Evolutionary conservation across 768 basidiomycete genomes (phyloP), one percentile per base, ranked within the genome.

Genomic region (Collybia nuda): DNA sequence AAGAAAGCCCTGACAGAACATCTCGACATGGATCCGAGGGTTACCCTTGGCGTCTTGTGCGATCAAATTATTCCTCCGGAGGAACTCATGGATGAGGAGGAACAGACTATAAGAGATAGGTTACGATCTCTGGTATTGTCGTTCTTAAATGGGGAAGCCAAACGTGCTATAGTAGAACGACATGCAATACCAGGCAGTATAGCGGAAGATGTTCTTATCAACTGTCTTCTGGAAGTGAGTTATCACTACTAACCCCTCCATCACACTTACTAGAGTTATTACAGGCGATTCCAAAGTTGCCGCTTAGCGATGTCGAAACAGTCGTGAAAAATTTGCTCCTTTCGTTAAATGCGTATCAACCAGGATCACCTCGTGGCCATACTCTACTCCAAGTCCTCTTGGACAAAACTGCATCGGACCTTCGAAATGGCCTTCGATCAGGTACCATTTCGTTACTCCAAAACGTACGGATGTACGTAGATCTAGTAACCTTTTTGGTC

Each of bases 31-130:
- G 84, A 86, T 53, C 73, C 84, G 1, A 68, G 67, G 6, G 73
- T 80, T 15, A 84, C 85, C 1, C 68, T 89, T 5, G 76, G 80
- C 32, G 86, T 89, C 12, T 69, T 89, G 4, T 86, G 79, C 58
- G 88, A 89, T 59, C 86, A 89, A 60, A 69, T 86, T 29, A 62
- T 76, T 2, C 79, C 80, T 1, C 60, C 69, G 0, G 77, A 78
- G 41, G 81, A 80, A 22, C 61, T 70, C 11, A 55, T 72, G 58
- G 82, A 85, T 45, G 81, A 83, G 19, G 83, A 83, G 38, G 85
- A 86, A 54, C 70, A 72, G 60, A 68, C 62, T 15, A 80, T 80
- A 40, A 76, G 85, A 42, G 79, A 81, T 55, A 76, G 75, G 26
- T 65, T 88, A 18, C 75, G 84, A 50, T 70, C 72, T 1, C 71